Conservation (phyloP, 805 yeast species). For the Metschnikowia gruessii region DNA sequence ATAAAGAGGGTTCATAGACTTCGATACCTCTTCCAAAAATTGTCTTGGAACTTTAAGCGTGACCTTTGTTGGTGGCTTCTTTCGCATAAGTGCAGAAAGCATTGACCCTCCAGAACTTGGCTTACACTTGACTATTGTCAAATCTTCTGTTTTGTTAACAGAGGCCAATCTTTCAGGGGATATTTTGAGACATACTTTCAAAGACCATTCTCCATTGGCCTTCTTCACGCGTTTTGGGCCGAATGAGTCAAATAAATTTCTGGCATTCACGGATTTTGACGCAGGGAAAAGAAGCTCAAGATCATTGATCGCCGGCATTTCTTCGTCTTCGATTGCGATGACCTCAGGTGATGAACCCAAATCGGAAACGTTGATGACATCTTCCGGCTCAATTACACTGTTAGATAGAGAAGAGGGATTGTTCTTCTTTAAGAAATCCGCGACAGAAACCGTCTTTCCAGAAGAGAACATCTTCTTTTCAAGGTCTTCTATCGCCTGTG, state of each 20-base stretch:
- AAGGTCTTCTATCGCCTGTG: slow-evolving; percentile 8
- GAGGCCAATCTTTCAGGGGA: slow-evolving; percentile 25
- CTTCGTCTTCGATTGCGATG: slow-evolving; percentile 4
- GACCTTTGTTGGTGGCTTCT: slow-evolving; percentile 11
- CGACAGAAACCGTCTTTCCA: slow-evolving; percentile 12
- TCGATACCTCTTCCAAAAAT: slow-evolving; percentile 10
- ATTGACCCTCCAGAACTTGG: slow-evolving; percentile 1
- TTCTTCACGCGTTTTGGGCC: slow-evolving; percentile 12
- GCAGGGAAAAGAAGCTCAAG: slow-evolving; percentile 6
- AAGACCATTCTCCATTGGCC: slow-evolving; percentile 16
- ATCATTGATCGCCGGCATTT: background rate
- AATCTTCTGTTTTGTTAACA: slow-evolving; percentile 25
- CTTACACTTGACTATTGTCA: background rate
- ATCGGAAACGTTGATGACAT: background rate
- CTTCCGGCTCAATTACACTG: background rate
- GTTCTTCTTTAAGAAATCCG: slow-evolving; percentile 12
- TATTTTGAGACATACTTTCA: slow-evolving; percentile 20
- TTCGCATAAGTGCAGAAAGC: slow-evolving; percentile 12
- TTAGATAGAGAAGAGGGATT: background rate
- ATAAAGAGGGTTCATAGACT: slow-evolving; percentile 16
- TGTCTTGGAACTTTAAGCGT: slow-evolving; percentile 13
- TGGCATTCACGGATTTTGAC: slow-evolving; percentile 12
- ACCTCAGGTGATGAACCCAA: slow-evolving; percentile 1
- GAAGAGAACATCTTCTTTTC: slow-evolving; percentile 13
- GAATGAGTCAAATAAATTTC: slow-evolving; percentile 13